A percentile compares a stretch with the other conserved stretches of the same genome.
These are phyloP conservation scores for Juncus effusus DNA, from an alignment of 176 grass and related monocot species.

Conservation along the genomic window DNA sequence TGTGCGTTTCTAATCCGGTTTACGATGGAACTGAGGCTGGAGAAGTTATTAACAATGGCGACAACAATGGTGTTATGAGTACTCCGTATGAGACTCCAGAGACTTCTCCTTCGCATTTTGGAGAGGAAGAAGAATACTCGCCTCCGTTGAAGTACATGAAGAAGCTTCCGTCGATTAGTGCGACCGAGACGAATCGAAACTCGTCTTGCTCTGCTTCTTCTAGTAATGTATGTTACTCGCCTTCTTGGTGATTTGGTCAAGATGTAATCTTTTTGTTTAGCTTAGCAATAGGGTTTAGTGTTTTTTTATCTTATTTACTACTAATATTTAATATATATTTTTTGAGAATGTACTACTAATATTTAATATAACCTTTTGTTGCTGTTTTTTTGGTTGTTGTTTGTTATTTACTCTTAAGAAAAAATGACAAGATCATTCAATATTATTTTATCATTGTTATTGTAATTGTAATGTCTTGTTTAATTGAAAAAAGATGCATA, in stretches of 20 bases:
- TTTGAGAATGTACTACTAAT: background rate
- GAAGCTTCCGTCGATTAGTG: slow-evolving; percentile 21
- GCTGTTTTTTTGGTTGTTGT: too few relatives aligned
- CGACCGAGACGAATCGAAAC: slow-evolving; percentile 12
- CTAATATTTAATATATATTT: background rate
- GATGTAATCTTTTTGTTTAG: background rate
- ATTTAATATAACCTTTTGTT: background rate
- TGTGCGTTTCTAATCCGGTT: slow-evolving; percentile 41
- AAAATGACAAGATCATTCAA: too few relatives aligned
- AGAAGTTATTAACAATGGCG: background rate
- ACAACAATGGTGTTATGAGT: background rate
- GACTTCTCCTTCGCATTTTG: slow-evolving; percentile 32
- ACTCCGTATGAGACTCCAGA: slow-evolving; percentile 39
- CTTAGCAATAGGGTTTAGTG: background rate
- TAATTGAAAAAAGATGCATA: too few relatives aligned
- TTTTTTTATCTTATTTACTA: background rate
- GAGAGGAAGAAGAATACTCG: slow-evolving; percentile 23
- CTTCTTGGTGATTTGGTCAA: slow-evolving; percentile 37
- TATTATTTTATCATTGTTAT: too few relatives aligned
- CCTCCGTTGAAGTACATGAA: slow-evolving; percentile 34
- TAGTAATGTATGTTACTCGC: slow-evolving; percentile 23
- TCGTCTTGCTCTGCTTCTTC: slow-evolving; percentile 25
- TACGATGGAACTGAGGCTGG: slow-evolving; percentile 7
- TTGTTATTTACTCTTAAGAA: too few relatives aligned
- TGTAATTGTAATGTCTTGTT: too few relatives aligned